Conservation (phyloP, 108 stramenopile species). For the Cyclotella atomus region DNA sequence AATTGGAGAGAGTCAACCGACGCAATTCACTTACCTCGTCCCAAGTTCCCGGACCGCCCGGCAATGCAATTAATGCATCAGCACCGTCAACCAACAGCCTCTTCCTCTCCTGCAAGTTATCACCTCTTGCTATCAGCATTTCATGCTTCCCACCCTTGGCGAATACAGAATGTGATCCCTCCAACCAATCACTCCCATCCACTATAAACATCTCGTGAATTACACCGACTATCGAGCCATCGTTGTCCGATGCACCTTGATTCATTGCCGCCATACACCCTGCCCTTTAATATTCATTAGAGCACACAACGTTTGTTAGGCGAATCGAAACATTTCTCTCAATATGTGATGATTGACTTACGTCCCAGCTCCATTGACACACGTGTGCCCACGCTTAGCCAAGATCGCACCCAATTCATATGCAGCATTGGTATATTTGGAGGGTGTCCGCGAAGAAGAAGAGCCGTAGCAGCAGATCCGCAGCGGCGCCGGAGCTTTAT, state of each 20-base stretch:
- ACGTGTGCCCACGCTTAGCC: conserved; percentile 77
- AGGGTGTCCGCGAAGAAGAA: conserved; percentile 71
- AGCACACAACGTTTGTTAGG: not conserved
- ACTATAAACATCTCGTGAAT: conserved; percentile 93
- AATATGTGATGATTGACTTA: not conserved
- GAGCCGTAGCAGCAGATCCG: conserved; percentile 87
- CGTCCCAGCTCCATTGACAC: conserved; percentile 91
- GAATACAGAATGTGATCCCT: conserved; percentile 61
- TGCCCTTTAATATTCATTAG: conserved; percentile 11
- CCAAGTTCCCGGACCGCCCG: conserved; percentile 95
- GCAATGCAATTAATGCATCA: conserved; percentile 89
- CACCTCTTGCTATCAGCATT: conserved; percentile 76
- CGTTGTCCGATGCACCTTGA: conserved; percentile 68
- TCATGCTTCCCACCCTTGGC: conserved; percentile 57
- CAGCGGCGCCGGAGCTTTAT: conserved; percentile 37
- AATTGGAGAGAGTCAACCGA: too few species aligned
- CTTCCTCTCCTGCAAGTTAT: conserved; percentile 90
- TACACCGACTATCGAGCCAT: conserved; percentile 87
- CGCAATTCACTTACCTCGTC: conserved; percentile 67
- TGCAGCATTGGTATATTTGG: conserved; percentile 66
- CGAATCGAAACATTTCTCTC: not conserved
- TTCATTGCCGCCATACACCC: conserved; percentile 93
- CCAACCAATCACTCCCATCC: conserved; percentile 75
- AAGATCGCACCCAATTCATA: conserved; percentile 69
- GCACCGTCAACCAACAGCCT: conserved; percentile 74